Percentiles rank a stretch among this genome's conserved stretches.
These are phyloP conservation scores for Teunomyces stri DNA, from an alignment of 805 yeast species.

Conservation along the genomic window DNA sequence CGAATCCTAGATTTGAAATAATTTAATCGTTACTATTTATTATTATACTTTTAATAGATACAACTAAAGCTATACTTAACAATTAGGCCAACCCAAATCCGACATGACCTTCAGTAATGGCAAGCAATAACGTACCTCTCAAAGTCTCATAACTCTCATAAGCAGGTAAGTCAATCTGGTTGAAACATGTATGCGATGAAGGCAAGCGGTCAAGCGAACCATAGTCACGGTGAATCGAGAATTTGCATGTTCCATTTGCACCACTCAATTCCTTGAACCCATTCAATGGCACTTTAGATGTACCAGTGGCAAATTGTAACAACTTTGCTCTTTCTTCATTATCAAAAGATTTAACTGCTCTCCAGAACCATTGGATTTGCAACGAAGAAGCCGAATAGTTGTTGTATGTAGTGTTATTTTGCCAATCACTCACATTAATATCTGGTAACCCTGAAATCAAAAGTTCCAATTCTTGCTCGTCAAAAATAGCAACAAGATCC, in stretches of 20 bases:
- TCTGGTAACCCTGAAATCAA: constrained; percentile 94
- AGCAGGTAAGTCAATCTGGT: constrained; percentile 90
- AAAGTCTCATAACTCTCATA: constrained; percentile 86
- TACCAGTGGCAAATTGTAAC: constrained; percentile 95
- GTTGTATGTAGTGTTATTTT: constrained; percentile 73
- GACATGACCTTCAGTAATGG: constrained; percentile 92
- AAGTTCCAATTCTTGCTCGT: constrained; percentile 92
- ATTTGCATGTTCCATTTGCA: constrained; percentile 79
- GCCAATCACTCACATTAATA: constrained; percentile 96
- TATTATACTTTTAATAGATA: background rate
- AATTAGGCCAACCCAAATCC: constrained; percentile 83
- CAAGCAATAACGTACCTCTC: constrained; percentile 74
- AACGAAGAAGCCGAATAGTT: constrained; percentile 81
- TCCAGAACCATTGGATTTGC: constrained; percentile 96
- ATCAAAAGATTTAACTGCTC: constrained; percentile 93
- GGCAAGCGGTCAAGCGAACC: constrained; percentile 86
- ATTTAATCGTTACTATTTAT: background rate
- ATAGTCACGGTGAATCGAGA: constrained; percentile 86
- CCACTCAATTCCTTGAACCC: constrained; percentile 92
- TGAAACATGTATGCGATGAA: constrained; percentile 94
- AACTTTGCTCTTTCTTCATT: constrained; percentile 91
- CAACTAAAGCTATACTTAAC: background rate
- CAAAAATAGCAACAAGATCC: constrained; percentile 80
- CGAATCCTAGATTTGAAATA: background rate
- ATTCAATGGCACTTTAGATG: constrained; percentile 90